Percentiles rank a stretch among this genome's conserved stretches.
phyloP scores from a whole-genome alignment of 352 stramenopile species.

The Aphanomyces invadans region DNA sequence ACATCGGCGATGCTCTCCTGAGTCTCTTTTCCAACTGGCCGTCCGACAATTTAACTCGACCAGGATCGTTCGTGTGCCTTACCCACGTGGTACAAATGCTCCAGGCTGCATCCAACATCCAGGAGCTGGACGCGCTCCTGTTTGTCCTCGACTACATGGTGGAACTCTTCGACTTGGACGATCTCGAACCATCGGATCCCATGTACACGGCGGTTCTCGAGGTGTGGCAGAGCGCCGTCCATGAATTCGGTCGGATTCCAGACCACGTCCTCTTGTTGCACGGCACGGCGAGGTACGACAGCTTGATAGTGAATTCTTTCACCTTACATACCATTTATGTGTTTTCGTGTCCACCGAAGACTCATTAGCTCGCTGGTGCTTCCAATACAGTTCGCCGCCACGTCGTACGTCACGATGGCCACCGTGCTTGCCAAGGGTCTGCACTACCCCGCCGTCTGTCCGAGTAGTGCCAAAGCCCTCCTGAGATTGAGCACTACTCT shows the following conservation, averaged over 20 bases:
- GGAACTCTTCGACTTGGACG: slow-evolving; percentile 76
- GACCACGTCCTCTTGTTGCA: slow-evolving; percentile 52
- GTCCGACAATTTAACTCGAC: slow-evolving; percentile 2
- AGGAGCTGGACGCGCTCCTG: slow-evolving; percentile 52
- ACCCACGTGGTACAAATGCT: slow-evolving; percentile 31
- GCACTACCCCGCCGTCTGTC: slow-evolving; percentile 37
- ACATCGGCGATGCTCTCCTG: slow-evolving; percentile 72
- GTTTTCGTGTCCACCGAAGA: slow-evolving; percentile 28
- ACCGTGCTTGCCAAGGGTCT: slow-evolving; percentile 44
- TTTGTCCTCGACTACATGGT: slow-evolving; percentile 69
- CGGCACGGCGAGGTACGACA: slow-evolving; percentile 41
- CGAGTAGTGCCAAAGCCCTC: slow-evolving; percentile 40
- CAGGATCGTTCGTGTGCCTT: slow-evolving; percentile 16
- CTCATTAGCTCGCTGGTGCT: slow-evolving; percentile 53
- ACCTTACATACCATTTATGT: not conserved
- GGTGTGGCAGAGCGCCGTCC: slow-evolving; percentile 46
- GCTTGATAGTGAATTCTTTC: not conserved
- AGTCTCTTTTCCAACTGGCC: slow-evolving; percentile 81
- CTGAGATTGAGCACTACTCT: slow-evolving; percentile 44
- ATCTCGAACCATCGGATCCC: slow-evolving; percentile 50
- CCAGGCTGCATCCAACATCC: slow-evolving; percentile 40
- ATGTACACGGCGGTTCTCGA: slow-evolving; percentile 27
- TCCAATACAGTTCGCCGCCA: slow-evolving; percentile 43
- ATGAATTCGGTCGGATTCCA: slow-evolving; percentile 38
- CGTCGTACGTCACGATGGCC: slow-evolving; percentile 39